Evolutionary conservation across 2,329 filamentous ascomycete species (phyloP), one percentile per base, ranked within the genome.

Genomic region (Verruconis gallopava): DNA sequence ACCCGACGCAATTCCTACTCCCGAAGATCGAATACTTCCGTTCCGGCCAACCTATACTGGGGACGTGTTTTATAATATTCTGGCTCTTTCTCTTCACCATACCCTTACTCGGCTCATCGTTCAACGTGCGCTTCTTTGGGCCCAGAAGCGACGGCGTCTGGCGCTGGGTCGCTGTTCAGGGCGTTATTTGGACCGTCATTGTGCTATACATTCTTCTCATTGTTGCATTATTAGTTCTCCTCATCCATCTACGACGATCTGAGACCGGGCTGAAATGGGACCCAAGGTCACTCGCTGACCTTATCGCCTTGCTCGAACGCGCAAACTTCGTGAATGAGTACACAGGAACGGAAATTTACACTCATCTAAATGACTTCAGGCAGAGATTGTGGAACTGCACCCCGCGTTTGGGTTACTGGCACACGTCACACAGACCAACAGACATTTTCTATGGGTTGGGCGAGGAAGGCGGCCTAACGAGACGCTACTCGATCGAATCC

Each of bases 371-470:
- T 21, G 67, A 75, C 22, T 73, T 81, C 51, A 61, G 67, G 20
- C 67, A 68, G 47, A 68, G 73, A 34, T 65, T 61, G 38, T 72
- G 67, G 52, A 73, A 69, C 46, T 74, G 75, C 48, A 65, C 72
- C 4, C 78, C 89, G 51, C 72, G 81, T 35, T 70, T 95, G n/a
- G 85, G 88, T 4, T 93, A 93, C 60, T 95, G 88, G 85, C 75
- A 74, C 45, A 76, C 78, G 19, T 76, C 77, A 14, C 76, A 76
- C 43, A 68, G 70, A 46, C 70, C 73, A 3, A 68, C 67, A 15
- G 75, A 78, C 15, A 66, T 85, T 19, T 93, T 91, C 68, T 86
- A 93, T 55, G 77, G 77, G 2, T 73, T 93, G 43, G 85, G 84
- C n/a, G 73, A 79, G 46, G 68, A 72, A 40, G 71, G 76, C 33